Base-by-base conservation (phyloP, 371 early-diverging fungal species). In the Mucor plumbeus region DNA sequence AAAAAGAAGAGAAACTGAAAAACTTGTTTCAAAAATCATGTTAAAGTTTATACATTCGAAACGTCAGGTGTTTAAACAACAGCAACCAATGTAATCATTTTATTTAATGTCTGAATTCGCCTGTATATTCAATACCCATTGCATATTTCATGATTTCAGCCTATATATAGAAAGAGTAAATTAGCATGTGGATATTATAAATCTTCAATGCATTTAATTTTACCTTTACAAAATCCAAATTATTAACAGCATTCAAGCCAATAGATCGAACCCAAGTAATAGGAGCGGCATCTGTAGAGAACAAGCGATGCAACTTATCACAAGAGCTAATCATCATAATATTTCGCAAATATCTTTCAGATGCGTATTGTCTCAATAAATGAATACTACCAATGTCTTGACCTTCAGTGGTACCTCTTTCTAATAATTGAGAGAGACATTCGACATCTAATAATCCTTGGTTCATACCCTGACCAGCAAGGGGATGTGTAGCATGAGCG, bases 391-490 rank as follows among this genome's bases (percentile, higher is more conserved):
- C 91, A 39, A 98, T 80, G 70, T 98, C 98, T 39, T 88, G 85
- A 13, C 98, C 98, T 5, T 82, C 84, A 1, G 62, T 63, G 10
- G 87, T 76, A 3, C 93, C 95, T 19, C 79, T 78, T 48, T 84
- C 85, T 31, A 97, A 66, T 7, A 87, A 76, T 31, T 81, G 69
- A 0, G 88, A 78, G 35, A 98, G 81, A 48, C 88, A 78, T 64
- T 89, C 85, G 0, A 93, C 94, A 75, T 98, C 99, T 5, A 89
- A 84, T 5, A 98, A 69, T 1, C 98, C 98, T 70, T 96, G 88
- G 75, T 98, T 98, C 44, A 98, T 77, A 10, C 99, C 99, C 79
- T 97, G 98, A 0, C 99, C 99, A 7, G 98, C 99, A 65, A 98
- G 83, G 17, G 99, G 99, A 70, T 98, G 98, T 40, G 95, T 89